phyloP scores from a whole-genome alignment of 371 early-diverging fungal species.

The Mortierella sp. region DNA sequence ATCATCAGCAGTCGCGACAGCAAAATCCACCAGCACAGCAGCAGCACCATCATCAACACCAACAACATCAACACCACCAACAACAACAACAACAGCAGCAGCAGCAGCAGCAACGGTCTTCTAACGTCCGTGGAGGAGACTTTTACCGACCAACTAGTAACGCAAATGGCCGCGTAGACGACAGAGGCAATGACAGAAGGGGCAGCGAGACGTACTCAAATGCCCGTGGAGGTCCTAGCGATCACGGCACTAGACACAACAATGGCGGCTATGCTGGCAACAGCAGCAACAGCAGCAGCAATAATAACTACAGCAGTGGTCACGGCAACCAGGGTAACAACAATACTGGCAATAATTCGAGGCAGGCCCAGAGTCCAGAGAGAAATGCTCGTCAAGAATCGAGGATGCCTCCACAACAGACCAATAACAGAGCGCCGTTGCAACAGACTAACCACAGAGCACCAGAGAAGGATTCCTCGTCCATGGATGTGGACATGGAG shows the following conservation, averaged over 20 bases:
- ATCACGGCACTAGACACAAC: background rate
- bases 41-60: too few species aligned
- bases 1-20: too few species aligned
- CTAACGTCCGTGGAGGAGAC: slow-evolving; percentile 27
- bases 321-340: slow-evolving; percentile 6
- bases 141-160: slow-evolving; percentile 5
- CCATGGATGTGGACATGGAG: slow-evolving; percentile 28
- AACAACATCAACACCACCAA: too few species aligned
- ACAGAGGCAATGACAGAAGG: slow-evolving; percentile 11
- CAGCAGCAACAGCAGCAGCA: background rate
- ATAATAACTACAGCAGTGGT: slow-evolving; percentile 9
- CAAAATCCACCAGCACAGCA: too few species aligned
- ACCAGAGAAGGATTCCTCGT: background rate
- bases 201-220: background rate
- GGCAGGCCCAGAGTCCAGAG: slow-evolving; percentile 2
- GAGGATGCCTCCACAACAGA: background rate
- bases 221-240: background rate
- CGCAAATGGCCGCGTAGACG: slow-evolving; percentile 2
- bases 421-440: background rate
- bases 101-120: background rate
- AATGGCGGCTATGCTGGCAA: background rate
- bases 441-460: background rate
- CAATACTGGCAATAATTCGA: slow-evolving; percentile 2
- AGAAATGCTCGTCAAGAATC: slow-evolving; percentile 10
- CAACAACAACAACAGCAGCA: too few species aligned